Evolutionary conservation across 208 protist genomes (phyloP).

Genomic region (Balamuthia mandrillaris): DNA sequence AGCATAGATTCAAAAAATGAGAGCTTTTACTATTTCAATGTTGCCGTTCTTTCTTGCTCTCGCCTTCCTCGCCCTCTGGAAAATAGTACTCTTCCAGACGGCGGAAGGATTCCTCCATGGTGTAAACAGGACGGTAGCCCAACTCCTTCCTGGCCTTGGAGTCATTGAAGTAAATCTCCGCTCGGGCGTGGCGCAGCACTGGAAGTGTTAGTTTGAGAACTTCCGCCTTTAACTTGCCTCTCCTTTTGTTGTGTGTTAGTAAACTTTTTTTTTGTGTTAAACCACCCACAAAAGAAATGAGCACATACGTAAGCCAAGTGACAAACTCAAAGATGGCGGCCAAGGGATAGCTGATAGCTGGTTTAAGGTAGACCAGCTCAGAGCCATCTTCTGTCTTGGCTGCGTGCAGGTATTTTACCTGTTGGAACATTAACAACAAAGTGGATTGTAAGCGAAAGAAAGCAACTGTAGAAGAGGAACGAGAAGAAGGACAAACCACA

Average conservation of each 20-base stretch:
- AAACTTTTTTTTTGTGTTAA: not conserved
- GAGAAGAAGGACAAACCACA: not conserved
- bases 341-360: not conserved
- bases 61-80: not conserved
- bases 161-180: constrained; percentile 41
- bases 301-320: not conserved
- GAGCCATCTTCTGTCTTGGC: not conserved
- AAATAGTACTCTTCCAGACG: not conserved
- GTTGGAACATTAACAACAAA: not conserved
- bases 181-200: not conserved
- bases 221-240: not conserved
- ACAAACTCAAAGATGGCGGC: not conserved
- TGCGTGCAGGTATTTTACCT: not conserved
- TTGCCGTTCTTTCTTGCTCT: no score
- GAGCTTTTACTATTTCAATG: no score
- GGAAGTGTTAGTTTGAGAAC: not conserved
- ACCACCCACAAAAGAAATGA: not conserved
- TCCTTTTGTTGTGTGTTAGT: not conserved
- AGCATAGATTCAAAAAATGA: no score
- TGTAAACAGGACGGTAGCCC: constrained; percentile 43
- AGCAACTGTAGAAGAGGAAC: not conserved
- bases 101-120: constrained; percentile 39
- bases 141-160: constrained; percentile 48
- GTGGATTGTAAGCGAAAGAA: not conserved
- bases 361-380: not conserved